These are phyloP conservation scores for Sclerotiophoma versabilis DNA, from an alignment of 2,329 filamentous ascomycete genomes.

Conservation along the genomic window DNA sequence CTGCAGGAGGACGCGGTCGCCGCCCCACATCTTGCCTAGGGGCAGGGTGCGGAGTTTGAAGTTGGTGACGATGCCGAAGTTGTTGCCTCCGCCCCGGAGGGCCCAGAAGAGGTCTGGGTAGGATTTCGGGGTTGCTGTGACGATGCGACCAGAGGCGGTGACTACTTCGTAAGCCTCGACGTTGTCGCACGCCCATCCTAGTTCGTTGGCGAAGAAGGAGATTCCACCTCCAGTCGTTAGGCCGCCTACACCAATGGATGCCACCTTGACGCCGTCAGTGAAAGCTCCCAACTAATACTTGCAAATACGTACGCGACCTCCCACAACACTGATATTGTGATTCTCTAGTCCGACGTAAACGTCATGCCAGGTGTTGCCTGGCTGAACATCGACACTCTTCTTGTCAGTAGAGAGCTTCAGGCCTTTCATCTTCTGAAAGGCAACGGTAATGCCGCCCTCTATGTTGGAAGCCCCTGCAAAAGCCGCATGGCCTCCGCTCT, in stretches of 20 bases:
- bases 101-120: constrained; percentile 38
- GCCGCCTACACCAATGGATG: constrained; percentile 41
- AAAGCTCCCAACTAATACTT: not conserved
- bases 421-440: constrained; percentile 44
- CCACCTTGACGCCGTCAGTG: constrained; percentile 32
- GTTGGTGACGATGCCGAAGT: constrained; percentile 36
- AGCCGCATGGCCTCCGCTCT: constrained; percentile 52
- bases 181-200: constrained; percentile 29
- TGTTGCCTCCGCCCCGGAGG: constrained; percentile 39
- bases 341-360: constrained; percentile 34
- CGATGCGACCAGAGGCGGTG: constrained; percentile 41
- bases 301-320: constrained; percentile 27
- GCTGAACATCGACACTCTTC: constrained; percentile 35
- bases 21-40: constrained; percentile 38
- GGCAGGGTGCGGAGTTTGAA: constrained; percentile 27
- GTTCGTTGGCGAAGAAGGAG: constrained; percentile 25
- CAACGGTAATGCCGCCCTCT: constrained; percentile 52
- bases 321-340: constrained; percentile 30
- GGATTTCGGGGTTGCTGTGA: constrained; percentile 14
- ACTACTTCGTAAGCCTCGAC: constrained; percentile 40
- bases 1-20: constrained; percentile 28
- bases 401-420: constrained; percentile 35
- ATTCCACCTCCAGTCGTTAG: constrained; percentile 39
- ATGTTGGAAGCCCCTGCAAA: constrained; percentile 52
- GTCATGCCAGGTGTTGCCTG: constrained; percentile 41